phyloP scores from a whole-genome alignment of 306 rosid genomes.

The Hippophae tibetana region DNA sequence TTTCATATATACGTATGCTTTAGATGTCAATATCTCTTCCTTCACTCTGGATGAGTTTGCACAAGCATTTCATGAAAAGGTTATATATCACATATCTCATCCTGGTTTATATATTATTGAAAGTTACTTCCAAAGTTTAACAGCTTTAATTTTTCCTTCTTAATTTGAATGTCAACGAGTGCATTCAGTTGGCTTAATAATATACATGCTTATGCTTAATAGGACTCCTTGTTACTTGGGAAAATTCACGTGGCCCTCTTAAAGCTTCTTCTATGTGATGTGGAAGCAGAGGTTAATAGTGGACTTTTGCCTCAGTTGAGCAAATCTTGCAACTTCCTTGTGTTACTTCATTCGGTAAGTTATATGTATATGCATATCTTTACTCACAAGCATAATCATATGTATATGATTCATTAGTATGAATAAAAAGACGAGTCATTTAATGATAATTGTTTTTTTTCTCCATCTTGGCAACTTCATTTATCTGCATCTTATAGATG shows the following conservation, averaged over 20 bases:
- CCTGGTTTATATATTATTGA: conserved; percentile 6
- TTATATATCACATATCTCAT: conserved; percentile 32
- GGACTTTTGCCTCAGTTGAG: conserved; percentile 47
- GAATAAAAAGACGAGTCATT: too few relatives aligned
- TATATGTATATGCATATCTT: neutral
- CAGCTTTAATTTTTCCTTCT: neutral
- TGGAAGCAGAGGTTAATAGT: conserved; percentile 50
- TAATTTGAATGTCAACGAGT: neutral
- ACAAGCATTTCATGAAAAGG: conserved; percentile 93
- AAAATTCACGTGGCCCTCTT: conserved; percentile 80
- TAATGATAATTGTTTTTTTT: too few relatives aligned
- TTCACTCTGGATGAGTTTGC: conserved; percentile 91
- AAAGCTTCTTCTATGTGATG: conserved; percentile 62
- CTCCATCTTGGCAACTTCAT: too few relatives aligned
- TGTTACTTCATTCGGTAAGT: conserved; percentile 84
- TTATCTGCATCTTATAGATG: too few relatives aligned
- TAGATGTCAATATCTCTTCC: conserved; percentile 47
- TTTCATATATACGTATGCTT: conserved; percentile 76
- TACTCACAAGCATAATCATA: too few relatives aligned
- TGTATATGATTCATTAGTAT: too few relatives aligned
- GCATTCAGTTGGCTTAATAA: conserved; percentile 10
- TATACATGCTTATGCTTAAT: conserved; percentile 19
- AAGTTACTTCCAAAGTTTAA: neutral
- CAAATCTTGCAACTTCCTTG: conserved; percentile 86
- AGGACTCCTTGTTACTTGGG: conserved; percentile 84